Conservation (phyloP, 225 moss, liverwort and hornwort species). For the Thuidium tamariscinum region DNA sequence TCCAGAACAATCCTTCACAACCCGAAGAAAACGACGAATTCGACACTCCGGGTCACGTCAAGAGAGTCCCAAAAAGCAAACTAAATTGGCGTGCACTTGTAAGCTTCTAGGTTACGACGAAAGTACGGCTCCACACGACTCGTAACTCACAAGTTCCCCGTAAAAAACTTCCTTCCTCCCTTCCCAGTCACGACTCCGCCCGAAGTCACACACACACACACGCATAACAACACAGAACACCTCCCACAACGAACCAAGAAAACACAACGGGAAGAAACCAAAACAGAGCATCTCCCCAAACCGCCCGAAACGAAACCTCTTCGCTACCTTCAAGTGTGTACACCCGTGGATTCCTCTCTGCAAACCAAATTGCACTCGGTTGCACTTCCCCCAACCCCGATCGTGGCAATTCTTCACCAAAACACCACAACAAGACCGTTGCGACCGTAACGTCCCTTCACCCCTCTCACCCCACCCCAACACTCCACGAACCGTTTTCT, state of each 20-base stretch:
- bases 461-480: not conserved
- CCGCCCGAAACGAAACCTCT: not conserved
- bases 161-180: not conserved
- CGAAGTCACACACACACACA: not conserved
- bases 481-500: not conserved
- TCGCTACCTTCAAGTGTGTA: not conserved
- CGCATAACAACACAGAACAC: not conserved
- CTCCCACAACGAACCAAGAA: not conserved
- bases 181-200: not conserved
- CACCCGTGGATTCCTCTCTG: not conserved
- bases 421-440: slow-evolving; percentile 2
- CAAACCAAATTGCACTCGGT: not conserved
- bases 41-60: not conserved
- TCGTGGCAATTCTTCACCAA: not conserved
- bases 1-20: not conserved
- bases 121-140: not conserved
- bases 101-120: slow-evolving; percentile 10
- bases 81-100: not conserved
- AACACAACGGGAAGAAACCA: not conserved
- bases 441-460: slow-evolving; percentile 4
- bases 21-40: not conserved
- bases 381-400: not conserved
- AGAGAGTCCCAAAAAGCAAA: not conserved
- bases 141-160: not conserved
- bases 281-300: not conserved